Evolutionary conservation across 2,329 filamentous ascomycete genomes (phyloP), one percentile per base, ranked within the genome.

Genomic region (Neopestalotiopsis rosae): DNA sequence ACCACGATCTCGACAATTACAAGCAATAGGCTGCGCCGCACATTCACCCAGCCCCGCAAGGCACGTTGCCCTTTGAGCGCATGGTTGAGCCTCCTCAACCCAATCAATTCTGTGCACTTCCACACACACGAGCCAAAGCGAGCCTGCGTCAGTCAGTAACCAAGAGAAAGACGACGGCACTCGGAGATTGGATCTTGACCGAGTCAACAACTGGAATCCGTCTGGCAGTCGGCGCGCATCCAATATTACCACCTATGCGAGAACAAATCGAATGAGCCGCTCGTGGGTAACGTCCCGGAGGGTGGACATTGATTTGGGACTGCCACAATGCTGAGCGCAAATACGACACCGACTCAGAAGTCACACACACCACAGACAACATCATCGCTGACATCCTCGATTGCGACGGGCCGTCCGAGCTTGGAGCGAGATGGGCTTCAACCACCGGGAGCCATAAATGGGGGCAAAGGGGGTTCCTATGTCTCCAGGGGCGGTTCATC

Each of bases 401-500:
- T 79, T 66, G 78, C 81, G 30, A 70, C 76, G 59, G 74, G 76
- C 69, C 83, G 81, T 70, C 79, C 84, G 34, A 89, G 87, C 74
- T 79, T 90, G 73, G 89, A 91, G 69, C 87, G 88, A 72, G 86
- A 88, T 79, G 84, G 82, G 69, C 83, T 90, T 52, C 88, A 88
- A 72, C 85, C 84, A 24, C 78, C 81, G 2, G 71, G 75, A 74
- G 69, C 78, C 30, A 73, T 81, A 70, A 86, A 84, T 79, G 83
- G 82, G 71, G 77, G 77, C 64, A 85, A 88, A 70, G 87, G 84
- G 71, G 74, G 86, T 17, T 84, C 87, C 34, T 92, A 90, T 78
- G 89, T 87, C 63, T 88, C 90, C 20, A 89, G 92, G 66, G 89
- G 88, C 66, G 86, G 90, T 71, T 62, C 59, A 12, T 94, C 92